Evolutionary conservation across 2,329 filamentous ascomycete genomes (phyloP).

Genomic region (Grosmannia serpens): DNA sequence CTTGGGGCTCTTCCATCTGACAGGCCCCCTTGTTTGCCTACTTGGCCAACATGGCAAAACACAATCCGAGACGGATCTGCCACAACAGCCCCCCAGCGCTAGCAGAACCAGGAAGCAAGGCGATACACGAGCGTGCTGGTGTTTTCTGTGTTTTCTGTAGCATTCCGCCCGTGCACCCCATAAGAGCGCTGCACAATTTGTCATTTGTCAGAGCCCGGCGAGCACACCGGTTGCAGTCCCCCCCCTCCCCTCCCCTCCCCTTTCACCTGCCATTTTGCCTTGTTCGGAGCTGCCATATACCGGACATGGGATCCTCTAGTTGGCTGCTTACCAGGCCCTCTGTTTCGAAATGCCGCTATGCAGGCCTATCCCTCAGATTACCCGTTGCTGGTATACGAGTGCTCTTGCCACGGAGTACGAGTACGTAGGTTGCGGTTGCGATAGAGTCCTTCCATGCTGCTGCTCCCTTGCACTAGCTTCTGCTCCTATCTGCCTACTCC

Average conservation of each 20-base stretch:
- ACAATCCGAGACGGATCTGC: slow-evolving; percentile 38
- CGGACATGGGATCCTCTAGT: neutral
- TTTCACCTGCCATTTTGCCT: neutral
- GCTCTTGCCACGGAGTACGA: neutral
- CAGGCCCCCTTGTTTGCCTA: neutral
- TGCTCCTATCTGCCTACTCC: neutral
- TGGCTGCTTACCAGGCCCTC: neutral
- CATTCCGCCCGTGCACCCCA: neutral
- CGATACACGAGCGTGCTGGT: neutral
- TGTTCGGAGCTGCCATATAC: neutral
- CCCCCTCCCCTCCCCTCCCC: neutral
- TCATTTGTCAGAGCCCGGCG: neutral
- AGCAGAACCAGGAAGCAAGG: neutral
- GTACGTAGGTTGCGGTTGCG: neutral
- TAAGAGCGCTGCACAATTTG: neutral
- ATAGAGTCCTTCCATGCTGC: neutral
- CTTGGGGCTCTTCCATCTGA: neutral
- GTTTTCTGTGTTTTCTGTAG: neutral
- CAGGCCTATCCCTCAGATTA: too few species aligned
- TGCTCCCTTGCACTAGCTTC: too few species aligned
- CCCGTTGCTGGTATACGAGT: too few species aligned
- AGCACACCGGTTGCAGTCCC: neutral
- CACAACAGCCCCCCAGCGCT: slow-evolving; percentile 20
- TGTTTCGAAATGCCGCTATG: neutral
- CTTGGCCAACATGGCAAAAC: slow-evolving; percentile 26